A percentile compares a stretch with the other conserved stretches of the same genome.
Conservation (phyloP, 1,284 basidiomycete genomes). For the Fomitopsis palustris region DNA sequence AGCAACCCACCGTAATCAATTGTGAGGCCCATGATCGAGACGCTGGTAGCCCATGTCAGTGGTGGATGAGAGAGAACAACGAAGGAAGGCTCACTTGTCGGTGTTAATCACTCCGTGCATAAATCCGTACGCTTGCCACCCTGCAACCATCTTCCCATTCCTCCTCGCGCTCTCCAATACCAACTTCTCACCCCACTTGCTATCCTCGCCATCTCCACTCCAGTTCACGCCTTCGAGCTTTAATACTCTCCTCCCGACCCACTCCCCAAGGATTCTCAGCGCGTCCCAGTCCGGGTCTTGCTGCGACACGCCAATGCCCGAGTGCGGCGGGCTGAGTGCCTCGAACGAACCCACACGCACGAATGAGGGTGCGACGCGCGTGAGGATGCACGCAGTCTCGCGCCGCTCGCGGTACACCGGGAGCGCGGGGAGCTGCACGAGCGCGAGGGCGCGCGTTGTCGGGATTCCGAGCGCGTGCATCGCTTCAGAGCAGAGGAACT, state of each 20-base stretch:
- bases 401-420: conserved; percentile 77
- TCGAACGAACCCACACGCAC: conserved; percentile 92
- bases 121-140: conserved; percentile 93
- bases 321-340: conserved; percentile 76
- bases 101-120: conserved; percentile 98
- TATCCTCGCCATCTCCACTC: conserved; percentile 32
- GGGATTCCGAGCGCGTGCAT: conserved; percentile 87
- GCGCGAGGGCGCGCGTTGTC: conserved; percentile 83
- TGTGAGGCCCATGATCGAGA: conserved; percentile 85
- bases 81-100: conserved; percentile 64
- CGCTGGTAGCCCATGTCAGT: conserved; percentile 37
- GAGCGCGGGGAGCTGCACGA: conserved; percentile 75
- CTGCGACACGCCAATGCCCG: conserved; percentile 68
- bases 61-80: neutral
- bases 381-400: conserved; percentile 79
- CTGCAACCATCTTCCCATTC: conserved; percentile 89
- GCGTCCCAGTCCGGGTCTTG: conserved; percentile 75
- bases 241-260: conserved; percentile 61
- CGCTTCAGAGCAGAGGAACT: conserved; percentile 88
- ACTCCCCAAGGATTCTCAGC: conserved; percentile 70
- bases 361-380: conserved; percentile 88
- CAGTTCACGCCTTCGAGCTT: conserved; percentile 37
- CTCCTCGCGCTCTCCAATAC: conserved; percentile 75
- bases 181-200: conserved; percentile 66
- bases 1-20: conserved; percentile 77